Base-by-base conservation (phyloP, 176 grass and related monocot species). In the Leersia perrieri region DNA sequence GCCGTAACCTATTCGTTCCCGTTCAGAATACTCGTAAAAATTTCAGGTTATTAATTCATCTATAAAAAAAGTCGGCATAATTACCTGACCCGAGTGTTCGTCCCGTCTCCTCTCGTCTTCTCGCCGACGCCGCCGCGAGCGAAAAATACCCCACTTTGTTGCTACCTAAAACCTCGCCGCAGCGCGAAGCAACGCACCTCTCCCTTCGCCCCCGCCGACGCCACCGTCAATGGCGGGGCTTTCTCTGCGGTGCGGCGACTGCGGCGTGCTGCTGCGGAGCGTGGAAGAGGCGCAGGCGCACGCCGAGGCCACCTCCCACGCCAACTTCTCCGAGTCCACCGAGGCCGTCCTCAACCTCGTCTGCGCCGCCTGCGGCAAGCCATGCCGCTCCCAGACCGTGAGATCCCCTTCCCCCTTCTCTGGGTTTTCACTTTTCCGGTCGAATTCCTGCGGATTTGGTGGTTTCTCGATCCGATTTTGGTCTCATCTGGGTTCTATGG, bases 211-310 rank as follows among this genome's bases (percentile, higher is more conserved):
- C 6, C 49, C 49, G 47, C 47, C 5, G 39, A 8, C 39, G 39
- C 47, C 14, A 18, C 41, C 18, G 12, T 60, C 68, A 45, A 95
- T 95, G 96, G 96, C 89, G 47, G 93, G 96, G 65, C 85, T 95
- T 8, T 99, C 96, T 34, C 91, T 99, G 63, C 82, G 66, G 35
- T 99, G 96, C 84, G 93, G 96, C 63, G 90, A 95, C 84, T 99
- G 91, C 73, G 97, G 93, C 58, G 91, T 78, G 72, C 93, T 88
- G 78, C 79, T 99, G 49, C 92, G 92, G 90, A 99, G 97, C 89
- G 97, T 99, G 34, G 89, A 96, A 82, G 97, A 99, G 89, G 93
- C 97, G 23, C 93, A 96, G 87, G 87, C 79, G 80, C 97, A 99
- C 87, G 97, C 97, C 29, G 97, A 96, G 85, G 88, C 85, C 72